Base-by-base conservation (phyloP, 2,329 filamentous ascomycete genomes). In the Sodiomyces alkalinus region DNA sequence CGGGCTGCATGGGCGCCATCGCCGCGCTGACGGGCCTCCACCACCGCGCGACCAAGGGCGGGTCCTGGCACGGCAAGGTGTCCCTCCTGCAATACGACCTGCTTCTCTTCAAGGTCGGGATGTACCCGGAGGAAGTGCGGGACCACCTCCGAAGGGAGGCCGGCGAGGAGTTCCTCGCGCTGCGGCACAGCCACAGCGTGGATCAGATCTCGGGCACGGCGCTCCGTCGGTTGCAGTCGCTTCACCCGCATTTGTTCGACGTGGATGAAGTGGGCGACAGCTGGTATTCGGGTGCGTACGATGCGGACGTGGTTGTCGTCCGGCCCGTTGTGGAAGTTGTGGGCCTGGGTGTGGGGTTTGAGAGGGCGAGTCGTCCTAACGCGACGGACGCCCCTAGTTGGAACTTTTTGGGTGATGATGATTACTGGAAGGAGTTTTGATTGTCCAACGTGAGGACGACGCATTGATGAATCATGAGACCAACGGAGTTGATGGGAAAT, bases 71-170 rank as follows among this genome's bases (percentile, higher is more conserved):
- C 33, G 74, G 74, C 26, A 69, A 64, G 29, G 68, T 64, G 0
- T 75, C 70, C 2, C 55, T 80, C 12, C 59, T 73, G 41, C 74
- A 80, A 40, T 80, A 80, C 43, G 73, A 81, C 36, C 58, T 79
- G 2, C 61, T 76, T 3, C 59, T 80, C 14, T 64, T 79, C 41
- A 59, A 64, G 12, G 57, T 70, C 0, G 74, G 74, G 1, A 47
- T 67, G 21, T 68, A 78, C 34, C 53, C 67, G 0, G 51, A 56
- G 0, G 46, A 55, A 0, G 57, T 76, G 2, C 65, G 75, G 48
- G 48, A 58, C 8, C 39, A 56, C 28, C 47, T 79, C 13, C 58
- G 63, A 13, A 48, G 49, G 20, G 49, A 57, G 19, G 60, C 61
- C 33, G 61, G 64, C 1, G 44, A 52, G 0, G 60, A 65, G 2